Evolutionary conservation across 1,284 basidiomycete genomes (phyloP), one percentile per base, ranked within the genome.

Genomic region (Cutaneotrichosporon cavernicola): DNA sequence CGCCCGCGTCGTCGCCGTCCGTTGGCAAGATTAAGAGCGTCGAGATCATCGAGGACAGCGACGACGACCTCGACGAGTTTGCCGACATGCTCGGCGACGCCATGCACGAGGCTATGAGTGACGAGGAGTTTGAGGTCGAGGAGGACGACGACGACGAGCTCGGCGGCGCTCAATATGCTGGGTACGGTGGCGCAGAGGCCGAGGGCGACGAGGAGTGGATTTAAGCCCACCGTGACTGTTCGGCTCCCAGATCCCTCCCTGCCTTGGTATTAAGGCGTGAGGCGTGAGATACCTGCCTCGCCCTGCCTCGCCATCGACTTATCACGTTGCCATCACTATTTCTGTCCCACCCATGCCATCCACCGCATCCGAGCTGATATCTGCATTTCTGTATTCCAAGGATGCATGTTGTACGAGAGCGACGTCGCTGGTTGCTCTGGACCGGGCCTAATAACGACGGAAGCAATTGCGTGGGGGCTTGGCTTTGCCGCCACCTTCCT

Each of bases 31-130:
- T 72, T 68, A 78, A 78, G 64, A 74, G 72, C 38, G 72, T 70
- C 4, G 76, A 76, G 63, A 73, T 72, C 49, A 77, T 78, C 49
- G 74, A 78, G 55, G 76, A 79, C 61, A 75, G 75, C 49, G 76
- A 77, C 60, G 76, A 76, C 53, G 73, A 74, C 40, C 70, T 74
- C 38, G 76, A 78, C 62, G 76, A 77, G 58, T 79, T 78, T 65
- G 76, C 76, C 2, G 66, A 70, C 66, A 62, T 78, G 69, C 61
- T 78, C 16, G 76, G 72, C 9, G 65, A 72, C 63, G 72, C 70
- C 22, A 55, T 79, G 63, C 74, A 73, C 16, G 61, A 71, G 49
- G 70, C 56, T 70, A 72, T 26, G 73, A 72, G 43, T 9, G 72
- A 72, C 2, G 68, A 70, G 14, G 72, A 73, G 10, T 70, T 71